Base-by-base conservation (phyloP, 1,284 basidiomycete species). In the Ustilago nuda region DNA sequence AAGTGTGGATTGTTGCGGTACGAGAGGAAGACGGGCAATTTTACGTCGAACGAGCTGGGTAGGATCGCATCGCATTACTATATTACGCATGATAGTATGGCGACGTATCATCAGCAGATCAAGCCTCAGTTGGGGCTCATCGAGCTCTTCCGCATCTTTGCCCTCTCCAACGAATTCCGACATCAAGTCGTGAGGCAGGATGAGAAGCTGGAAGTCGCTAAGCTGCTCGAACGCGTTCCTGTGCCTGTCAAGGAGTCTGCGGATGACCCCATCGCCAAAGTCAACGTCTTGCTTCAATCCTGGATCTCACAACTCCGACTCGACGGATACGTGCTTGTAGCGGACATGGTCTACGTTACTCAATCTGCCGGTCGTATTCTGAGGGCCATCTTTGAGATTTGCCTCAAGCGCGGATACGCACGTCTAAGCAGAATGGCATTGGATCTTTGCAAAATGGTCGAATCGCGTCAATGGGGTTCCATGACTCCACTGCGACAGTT, bases 401-500 rank as follows among this genome's bases (percentile, higher is more conserved):
- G 96, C 85, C 88, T 98, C 72, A 98, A 97, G 88, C 91, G 95
- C 65, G 96, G 96, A n/a, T 99, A 96, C 94, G 95, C 97, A 0
- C 89, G 93, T 7, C 93, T 96, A 0, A 94, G 95, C 1, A 92
- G 94, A 73, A 92, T 93, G 32, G 94, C 94, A 6, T 89, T 99
- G 45, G 93, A 96, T 78, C 88, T 99, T 69, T 99, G 96, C 88
- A 98, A 99, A 88, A 98, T 98, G 95, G 93, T 87, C 51, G 87
- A 88, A 82, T 80, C 75, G 92, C 5, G 94, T 45, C 75, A 93
- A 90, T 99, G 97, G 96, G 92, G 92, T 53, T 94, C 94, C 0
- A 99, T 99, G 95, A 95, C 95, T 0, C 96, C 96, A 15, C 88
- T 99, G 57, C 90, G 96, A 58, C 97, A 99, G 85, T 99, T 98